Conservation (phyloP, 1,139 yeast genomes). For the Suhomyces coccinellae region DNA sequence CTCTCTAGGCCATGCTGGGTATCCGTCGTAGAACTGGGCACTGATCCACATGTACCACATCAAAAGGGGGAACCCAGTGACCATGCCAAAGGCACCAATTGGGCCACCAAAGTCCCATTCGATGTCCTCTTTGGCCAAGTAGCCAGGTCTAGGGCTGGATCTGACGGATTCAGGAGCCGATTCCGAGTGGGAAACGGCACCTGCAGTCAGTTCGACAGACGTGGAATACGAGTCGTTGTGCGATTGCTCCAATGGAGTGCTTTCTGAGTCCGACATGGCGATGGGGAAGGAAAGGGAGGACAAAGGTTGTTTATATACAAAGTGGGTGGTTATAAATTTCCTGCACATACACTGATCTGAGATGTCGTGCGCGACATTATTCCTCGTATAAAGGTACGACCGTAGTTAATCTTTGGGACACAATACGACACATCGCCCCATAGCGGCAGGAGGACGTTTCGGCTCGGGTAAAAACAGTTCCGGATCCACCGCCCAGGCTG, state of each 20-base stretch:
- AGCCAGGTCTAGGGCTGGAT: conserved; percentile 21
- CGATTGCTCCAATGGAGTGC: conserved; percentile 2
- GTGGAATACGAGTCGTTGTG: neutral
- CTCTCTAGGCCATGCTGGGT: conserved; percentile 64
- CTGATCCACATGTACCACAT: conserved; percentile 98
- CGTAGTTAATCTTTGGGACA: no score
- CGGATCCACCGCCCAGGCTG: no score
- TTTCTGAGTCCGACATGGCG: conserved; percentile 3
- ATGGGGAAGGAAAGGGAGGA: neutral
- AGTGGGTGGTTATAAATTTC: neutral
- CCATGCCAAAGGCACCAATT: conserved; percentile 89
- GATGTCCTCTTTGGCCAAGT: conserved; percentile 38
- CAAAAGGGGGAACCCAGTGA: conserved; percentile 84
- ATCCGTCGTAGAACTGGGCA: conserved; percentile 75
- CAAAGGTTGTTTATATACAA: conserved; percentile 1
- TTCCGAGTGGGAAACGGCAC: neutral
- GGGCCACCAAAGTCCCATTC: conserved; percentile 96
- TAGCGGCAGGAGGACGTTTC: neutral
- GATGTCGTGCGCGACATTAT: neutral
- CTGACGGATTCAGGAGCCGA: neutral
- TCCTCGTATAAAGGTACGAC: neutral
- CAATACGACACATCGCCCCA: neutral
- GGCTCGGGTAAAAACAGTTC: neutral
- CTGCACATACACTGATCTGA: neutral
- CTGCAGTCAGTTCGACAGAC: neutral